phyloP scores from a whole-genome alignment of 805 yeast species.

The Starmerella vaccinii region DNA sequence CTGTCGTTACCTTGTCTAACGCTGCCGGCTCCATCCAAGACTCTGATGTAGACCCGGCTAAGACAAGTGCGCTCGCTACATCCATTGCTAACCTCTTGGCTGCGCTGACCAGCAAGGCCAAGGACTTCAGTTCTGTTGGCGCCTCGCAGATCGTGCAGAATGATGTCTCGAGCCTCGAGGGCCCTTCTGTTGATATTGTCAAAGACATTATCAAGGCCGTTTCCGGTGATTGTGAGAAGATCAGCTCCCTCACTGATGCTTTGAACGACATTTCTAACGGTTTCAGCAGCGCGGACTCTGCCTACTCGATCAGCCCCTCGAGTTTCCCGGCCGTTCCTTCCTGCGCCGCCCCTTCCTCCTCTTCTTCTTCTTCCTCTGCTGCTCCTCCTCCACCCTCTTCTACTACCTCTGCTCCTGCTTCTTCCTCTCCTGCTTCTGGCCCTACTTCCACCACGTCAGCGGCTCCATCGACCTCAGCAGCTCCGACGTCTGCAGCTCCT shows the following conservation, averaged over 20 bases:
- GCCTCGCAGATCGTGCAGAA: slow-evolving; percentile 21
- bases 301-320: neutral
- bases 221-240: neutral
- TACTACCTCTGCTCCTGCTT: neutral
- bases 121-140: slow-evolving; percentile 24
- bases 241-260: slow-evolving; percentile 12
- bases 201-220: slow-evolving; percentile 16
- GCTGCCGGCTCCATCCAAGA: slow-evolving; percentile 12
- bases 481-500: neutral
- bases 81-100: slow-evolving; percentile 20
- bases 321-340: neutral
- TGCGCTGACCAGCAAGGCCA: slow-evolving; percentile 23
- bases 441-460: no score
- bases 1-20: slow-evolving; percentile 16
- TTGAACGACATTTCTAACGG: neutral
- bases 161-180: slow-evolving; percentile 21
- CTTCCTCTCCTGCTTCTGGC: neutral
- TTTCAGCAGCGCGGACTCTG: neutral
- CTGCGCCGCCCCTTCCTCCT: neutral
- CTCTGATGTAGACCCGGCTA: slow-evolving; percentile 9
- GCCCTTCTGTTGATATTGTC: slow-evolving; percentile 22
- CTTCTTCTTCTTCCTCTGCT: neutral
- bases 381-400: neutral
- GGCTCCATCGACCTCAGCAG: neutral
- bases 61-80: slow-evolving; percentile 11